These are phyloP conservation scores for Yamadazyma conglobata DNA, from an alignment of 1,139 yeast species.

Conservation along the genomic window DNA sequence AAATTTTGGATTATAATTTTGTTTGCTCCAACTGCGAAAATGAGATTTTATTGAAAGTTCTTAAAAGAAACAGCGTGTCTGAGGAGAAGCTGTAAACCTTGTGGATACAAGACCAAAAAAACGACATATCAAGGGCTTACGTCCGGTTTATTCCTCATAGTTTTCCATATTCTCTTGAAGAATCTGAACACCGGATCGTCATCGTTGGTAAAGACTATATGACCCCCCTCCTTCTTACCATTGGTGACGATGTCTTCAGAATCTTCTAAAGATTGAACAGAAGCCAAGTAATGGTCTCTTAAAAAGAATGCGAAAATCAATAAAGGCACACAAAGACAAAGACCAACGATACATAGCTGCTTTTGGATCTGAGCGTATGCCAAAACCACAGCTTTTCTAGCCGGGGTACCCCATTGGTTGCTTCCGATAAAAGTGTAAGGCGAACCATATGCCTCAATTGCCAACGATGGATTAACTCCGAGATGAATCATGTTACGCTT, in stretches of 20 bases:
- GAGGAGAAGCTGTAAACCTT: too few relatives aligned
- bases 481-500: constrained; percentile 13
- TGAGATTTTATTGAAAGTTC: too few relatives aligned
- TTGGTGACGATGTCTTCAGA: constrained; percentile 21
- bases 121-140: too few relatives aligned
- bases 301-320: constrained; percentile 46
- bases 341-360: constrained; percentile 54
- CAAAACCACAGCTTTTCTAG: constrained; percentile 51
- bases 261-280: constrained; percentile 35
- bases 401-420: constrained; percentile 60
- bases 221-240: constrained; percentile 23
- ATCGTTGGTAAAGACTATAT: constrained; percentile 42
- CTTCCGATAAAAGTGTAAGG: constrained; percentile 47
- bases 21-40: too few relatives aligned
- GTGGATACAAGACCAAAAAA: too few relatives aligned
- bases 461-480: constrained; percentile 22
- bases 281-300: constrained; percentile 50
- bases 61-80: too few relatives aligned
- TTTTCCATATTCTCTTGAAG: constrained; percentile 9
- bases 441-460: constrained; percentile 45
- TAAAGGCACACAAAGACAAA: constrained; percentile 53
- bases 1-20: too few relatives aligned
- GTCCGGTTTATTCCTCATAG: too few relatives aligned
- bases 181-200: constrained; percentile 20
- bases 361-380: constrained; percentile 62